Evolutionary conservation across 23 red algal genomes (phyloP), one percentile per base, ranked within the genome.

Genomic region (Chondrus crispus): DNA sequence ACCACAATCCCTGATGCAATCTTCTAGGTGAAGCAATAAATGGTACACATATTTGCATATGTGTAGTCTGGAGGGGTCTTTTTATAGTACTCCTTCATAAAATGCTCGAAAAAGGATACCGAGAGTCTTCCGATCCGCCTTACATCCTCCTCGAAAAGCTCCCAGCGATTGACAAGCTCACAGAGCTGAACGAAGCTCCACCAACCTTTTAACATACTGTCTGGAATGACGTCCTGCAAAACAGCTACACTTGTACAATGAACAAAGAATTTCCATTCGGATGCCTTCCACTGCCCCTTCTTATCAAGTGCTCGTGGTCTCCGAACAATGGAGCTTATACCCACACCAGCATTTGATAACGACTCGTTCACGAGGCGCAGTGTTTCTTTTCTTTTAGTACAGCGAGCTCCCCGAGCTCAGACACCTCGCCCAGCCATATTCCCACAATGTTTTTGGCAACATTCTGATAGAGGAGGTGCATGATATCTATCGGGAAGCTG

Each of bases 381-480:
- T n/a, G n/a, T n/a, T n/a, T n/a, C n/a, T n/a, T n/a, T n/a, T n/a
- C n/a, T n/a, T n/a, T n/a, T n/a, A n/a, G n/a, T n/a, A n/a, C n/a
- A n/a, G n/a, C n/a, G n/a, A n/a, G n/a, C n/a, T n/a, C n/a, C n/a
- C n/a, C n/a, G n/a, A n/a, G n/a, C n/a, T n/a, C n/a, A n/a, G n/a
- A n/a, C n/a, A n/a, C n/a, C n/a, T n/a, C 57, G 18, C 58, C 41
- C 44, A 53, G 46, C 81, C 58, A 69, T 9, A 82, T 52, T 36
- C 9, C 2, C 46, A 82, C 32, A 32, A 68, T 46, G 62, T 85
- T 42, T 20, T 32, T 32, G 26, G 2, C 54, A 69, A 63, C 32
- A 29, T 85, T 85, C 33, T 82, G 55, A 46, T 68, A 85, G 9
- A 85, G 58, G 2, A 85, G 41, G 60, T 85, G 81, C 81, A 85